Base-by-base conservation (phyloP, 306 rosid species). In the Parietaria judaica region DNA sequence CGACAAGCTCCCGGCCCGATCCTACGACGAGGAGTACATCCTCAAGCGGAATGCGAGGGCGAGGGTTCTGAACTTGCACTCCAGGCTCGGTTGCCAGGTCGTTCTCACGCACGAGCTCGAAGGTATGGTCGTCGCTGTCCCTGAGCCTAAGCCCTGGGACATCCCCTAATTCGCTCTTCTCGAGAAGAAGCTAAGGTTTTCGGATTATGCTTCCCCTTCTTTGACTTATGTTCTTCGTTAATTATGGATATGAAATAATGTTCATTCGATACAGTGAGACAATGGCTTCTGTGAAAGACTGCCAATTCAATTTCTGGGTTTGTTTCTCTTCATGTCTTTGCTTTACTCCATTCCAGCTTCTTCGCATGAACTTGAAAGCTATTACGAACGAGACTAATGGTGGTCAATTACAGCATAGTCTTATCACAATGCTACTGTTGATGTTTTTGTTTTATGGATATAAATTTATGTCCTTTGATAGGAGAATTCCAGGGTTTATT, bases 91-190 rank as follows among this genome's bases (percentile, higher is more conserved):
- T 0, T 92, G 99, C 69, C 97, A 92, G 88, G 88, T 92, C 15
- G 79, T 88, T 47, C 94, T 92, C 39, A 74, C 79, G n/a, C 83
- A 49, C 5, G 79, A 79, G 4, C 97, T 86, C 41, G 84, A 94
- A 86, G 99, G 99, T 82, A 94, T 94, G 97, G 90, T 94, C 46
- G 90, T 88, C 3, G 97, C 89, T 0, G 77, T 94, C 14, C 87
- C 99, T 35, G 94, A 94, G 73, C 78, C 97, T 41, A 94, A 72
- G 56, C 95, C 99, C 15, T 94, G 97, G 97, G 99, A 94, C 56
- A 88, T 70, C 50, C 83, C 86, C 10, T 92, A 91, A 73, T 8
- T 8, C 54, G 31, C 31, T 34, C 51, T 68, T 37, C 9, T 46
- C 15, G 53, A 14, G 23, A 64, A 61, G 58, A 63, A 7, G 14